These are phyloP conservation scores for Plantago major DNA, from an alignment of 257 asterid genomes.

Conservation along the genomic window DNA sequence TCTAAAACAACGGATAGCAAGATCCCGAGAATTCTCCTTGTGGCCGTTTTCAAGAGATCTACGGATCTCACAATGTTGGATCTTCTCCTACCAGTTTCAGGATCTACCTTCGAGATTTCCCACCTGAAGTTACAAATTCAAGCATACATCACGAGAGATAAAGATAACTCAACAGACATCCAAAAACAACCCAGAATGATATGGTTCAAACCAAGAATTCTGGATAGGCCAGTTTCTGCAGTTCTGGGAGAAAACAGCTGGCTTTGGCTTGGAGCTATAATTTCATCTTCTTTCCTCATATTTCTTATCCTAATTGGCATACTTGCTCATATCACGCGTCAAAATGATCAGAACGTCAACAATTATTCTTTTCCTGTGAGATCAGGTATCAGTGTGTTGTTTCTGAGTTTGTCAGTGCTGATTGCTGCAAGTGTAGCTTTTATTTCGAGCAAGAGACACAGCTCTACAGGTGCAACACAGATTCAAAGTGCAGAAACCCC, in stretches of 20 bases:
- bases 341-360: conserved; percentile 23
- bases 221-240: conserved; percentile 34
- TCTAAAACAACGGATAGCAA: conserved; percentile 13
- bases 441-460: conserved; percentile 30
- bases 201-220: conserved; percentile 31
- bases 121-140: conserved; percentile 33
- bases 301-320: conserved; percentile 45
- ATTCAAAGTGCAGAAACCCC: conserved; percentile 27
- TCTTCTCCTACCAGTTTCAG: conserved; percentile 37
- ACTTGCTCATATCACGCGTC: conserved; percentile 46
- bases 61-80: conserved; percentile 42
- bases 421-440: conserved; percentile 30
- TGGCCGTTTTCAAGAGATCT: conserved; percentile 45
- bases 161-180: conserved; percentile 14
- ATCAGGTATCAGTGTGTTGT: conserved; percentile 16
- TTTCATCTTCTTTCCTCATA: conserved; percentile 37
- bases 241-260: conserved; percentile 49
- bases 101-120: conserved; percentile 24
- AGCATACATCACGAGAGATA: conserved; percentile 45
- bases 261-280: conserved; percentile 62
- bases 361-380: conserved; percentile 19
- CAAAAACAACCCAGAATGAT: conserved; percentile 23
- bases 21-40: conserved; percentile 35
- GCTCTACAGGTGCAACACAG: conserved; percentile 14
- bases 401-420: conserved; percentile 24